Percentiles rank a stretch among this genome's conserved stretches.
Evolutionary conservation across 2,329 filamentous ascomycete genomes (phyloP).

Genomic region (Dothistroma septosporum): DNA sequence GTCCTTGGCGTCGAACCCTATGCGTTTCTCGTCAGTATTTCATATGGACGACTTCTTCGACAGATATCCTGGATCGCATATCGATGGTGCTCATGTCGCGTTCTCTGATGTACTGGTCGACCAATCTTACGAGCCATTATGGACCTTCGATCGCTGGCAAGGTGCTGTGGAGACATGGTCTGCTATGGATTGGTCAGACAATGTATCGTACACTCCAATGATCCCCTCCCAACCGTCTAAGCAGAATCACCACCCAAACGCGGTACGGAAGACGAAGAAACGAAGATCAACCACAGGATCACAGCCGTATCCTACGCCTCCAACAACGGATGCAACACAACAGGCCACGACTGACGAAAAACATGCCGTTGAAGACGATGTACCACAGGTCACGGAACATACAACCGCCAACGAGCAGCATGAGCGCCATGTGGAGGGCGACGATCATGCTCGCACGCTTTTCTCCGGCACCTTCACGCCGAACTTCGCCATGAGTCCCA

Average conservation of each 20-base stretch:
- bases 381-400: constrained; percentile 6
- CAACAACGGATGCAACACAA: constrained; percentile 8
- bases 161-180: background rate
- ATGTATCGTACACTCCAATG: constrained; percentile 5
- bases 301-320: constrained; percentile 22
- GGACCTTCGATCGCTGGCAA: background rate
- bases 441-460: constrained; percentile 22
- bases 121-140: background rate
- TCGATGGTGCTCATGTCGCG: constrained; percentile 71
- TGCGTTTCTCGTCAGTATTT: constrained; percentile 73
- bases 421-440: constrained; percentile 5
- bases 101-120: constrained; percentile 58
- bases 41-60: constrained; percentile 87
- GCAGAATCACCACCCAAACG: constrained; percentile 1
- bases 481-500: constrained; percentile 36
- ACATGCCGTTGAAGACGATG: background rate
- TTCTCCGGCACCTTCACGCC: constrained; percentile 40
- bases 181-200: background rate
- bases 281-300: constrained; percentile 24
- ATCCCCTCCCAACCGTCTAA: constrained; percentile 9
- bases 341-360: constrained; percentile 13
- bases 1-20: constrained; percentile 61
- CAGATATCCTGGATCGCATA: constrained; percentile 66
- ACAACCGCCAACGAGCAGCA: constrained; percentile 2
- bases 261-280: constrained; percentile 19